Conservation (phyloP, 164 flowering plant species). For the Sedum album region DNA sequence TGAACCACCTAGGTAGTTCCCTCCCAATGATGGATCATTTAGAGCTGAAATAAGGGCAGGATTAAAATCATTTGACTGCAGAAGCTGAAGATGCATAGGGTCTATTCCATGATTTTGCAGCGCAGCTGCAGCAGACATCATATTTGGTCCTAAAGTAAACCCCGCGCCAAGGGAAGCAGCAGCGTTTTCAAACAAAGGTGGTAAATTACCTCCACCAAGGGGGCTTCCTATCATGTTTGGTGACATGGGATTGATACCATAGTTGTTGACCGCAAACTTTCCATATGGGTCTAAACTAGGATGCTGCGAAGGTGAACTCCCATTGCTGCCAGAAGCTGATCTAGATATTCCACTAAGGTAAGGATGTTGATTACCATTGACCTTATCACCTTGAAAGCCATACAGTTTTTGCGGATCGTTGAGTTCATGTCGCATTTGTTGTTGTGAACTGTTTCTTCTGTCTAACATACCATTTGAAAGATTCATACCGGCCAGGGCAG, state of each 20-base stretch:
- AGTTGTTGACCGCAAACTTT: slow-evolving; percentile 46
- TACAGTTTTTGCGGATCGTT: slow-evolving; percentile 34
- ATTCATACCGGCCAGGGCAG: slow-evolving; percentile 71
- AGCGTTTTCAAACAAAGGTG: slow-evolving; percentile 54
- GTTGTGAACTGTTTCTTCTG: slow-evolving; percentile 29
- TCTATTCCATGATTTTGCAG: slow-evolving; percentile 24
- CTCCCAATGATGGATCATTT: slow-evolving; percentile 43
- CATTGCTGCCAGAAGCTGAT: slow-evolving; percentile 24
- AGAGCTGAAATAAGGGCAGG: slow-evolving; percentile 51
- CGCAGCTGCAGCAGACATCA: slow-evolving; percentile 15
- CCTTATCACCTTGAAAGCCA: slow-evolving; percentile 37
- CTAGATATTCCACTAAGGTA: slow-evolving; percentile 31
- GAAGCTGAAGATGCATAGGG: slow-evolving; percentile 63
- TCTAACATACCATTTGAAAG: slow-evolving; percentile 40
- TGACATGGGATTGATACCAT: slow-evolving; percentile 43
- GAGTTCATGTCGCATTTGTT: slow-evolving; percentile 35
- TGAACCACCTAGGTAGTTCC: slow-evolving; percentile 41
- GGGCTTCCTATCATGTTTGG: slow-evolving; percentile 51
- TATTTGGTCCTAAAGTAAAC: slow-evolving; percentile 34
- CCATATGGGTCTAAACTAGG: slow-evolving; percentile 27
- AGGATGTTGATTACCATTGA: slow-evolving; percentile 30
- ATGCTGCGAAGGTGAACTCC: slow-evolving; percentile 42
- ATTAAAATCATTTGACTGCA: slow-evolving; percentile 53
- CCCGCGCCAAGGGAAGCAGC: slow-evolving; percentile 42
- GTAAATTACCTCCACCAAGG: slow-evolving; percentile 40